These are phyloP conservation scores for Ophiocordyceps robertsii DNA, from an alignment of 2,329 filamentous ascomycete genomes.

Conservation along the genomic window DNA sequence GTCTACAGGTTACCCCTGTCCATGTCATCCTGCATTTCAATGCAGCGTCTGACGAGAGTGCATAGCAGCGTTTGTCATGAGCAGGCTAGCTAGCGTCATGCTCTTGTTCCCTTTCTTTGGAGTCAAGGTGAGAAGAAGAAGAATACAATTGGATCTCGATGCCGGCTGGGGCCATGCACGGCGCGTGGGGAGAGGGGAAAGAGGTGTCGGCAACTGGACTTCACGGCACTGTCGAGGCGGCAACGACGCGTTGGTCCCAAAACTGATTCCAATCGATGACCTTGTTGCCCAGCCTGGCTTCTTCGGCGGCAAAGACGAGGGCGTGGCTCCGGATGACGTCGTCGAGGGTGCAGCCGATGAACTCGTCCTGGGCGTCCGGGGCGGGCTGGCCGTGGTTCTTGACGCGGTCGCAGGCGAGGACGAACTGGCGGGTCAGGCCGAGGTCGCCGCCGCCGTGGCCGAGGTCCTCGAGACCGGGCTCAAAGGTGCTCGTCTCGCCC, in stretches of 20 bases:
- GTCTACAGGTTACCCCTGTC: no score
- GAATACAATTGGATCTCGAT: no score
- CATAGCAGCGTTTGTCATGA: no score
- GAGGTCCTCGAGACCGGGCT: conserved; percentile 19
- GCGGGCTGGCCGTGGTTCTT: conserved; percentile 56
- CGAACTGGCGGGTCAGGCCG: conserved; percentile 66
- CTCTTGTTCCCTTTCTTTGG: no score
- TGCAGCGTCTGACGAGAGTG: no score
- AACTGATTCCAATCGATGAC: conserved; percentile 65
- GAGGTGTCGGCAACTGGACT: background rate
- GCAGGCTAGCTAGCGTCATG: no score
- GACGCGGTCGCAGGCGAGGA: conserved; percentile 68
- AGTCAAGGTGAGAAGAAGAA: no score
- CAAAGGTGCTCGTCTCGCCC: conserved; percentile 15
- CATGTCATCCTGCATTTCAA: no score
- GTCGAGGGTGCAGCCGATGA: conserved; percentile 72
- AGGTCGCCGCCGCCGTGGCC: conserved; percentile 27
- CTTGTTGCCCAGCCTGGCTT: conserved; percentile 56
- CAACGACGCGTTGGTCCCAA: conserved; percentile 42
- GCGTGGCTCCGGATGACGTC: conserved; percentile 85
- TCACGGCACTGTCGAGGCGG: conserved; percentile 1
- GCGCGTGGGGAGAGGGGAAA: background rate
- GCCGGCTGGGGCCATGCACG: no score
- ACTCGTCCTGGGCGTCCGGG: conserved; percentile 56
- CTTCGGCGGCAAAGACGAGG: conserved; percentile 87